Conservation (phyloP, 495 filamentous ascomycete genomes). For the Podospora pseudocomata region DNA sequence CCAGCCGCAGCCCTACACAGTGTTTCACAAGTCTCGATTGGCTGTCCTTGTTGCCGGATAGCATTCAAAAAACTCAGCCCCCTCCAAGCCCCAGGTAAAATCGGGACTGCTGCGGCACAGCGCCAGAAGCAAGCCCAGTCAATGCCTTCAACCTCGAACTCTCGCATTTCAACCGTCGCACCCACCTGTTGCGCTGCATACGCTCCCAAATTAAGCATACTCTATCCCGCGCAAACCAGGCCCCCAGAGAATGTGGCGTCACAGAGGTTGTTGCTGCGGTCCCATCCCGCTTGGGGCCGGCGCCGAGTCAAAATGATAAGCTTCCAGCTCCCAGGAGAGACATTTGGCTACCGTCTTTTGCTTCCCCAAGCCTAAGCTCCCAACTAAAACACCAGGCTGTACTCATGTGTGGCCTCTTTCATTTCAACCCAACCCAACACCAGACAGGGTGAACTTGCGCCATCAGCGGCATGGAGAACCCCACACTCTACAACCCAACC, state of each 20-base stretch:
- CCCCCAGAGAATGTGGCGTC: background rate
- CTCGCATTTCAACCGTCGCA: background rate
- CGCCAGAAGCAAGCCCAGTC: background rate
- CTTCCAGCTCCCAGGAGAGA: background rate
- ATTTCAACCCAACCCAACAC: background rate
- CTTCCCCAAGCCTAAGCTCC: background rate
- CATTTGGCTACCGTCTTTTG: background rate
- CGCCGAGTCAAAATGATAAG: background rate
- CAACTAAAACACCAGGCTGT: background rate
- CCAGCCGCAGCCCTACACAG: background rate
- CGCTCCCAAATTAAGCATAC: background rate
- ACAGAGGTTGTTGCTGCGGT: background rate
- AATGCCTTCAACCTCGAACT: background rate
- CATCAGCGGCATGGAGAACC: background rate
- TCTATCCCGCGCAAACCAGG: background rate
- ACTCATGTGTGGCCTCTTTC: background rate
- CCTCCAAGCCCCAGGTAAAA: background rate
- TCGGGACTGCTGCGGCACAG: background rate
- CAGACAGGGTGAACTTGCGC: background rate
- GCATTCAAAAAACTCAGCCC: background rate
- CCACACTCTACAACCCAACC: constrained; percentile 7
- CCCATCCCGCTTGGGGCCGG: background rate
- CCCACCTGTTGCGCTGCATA: background rate
- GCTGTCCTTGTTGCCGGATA: background rate
- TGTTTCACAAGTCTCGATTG: background rate